Conservation (phyloP, 192 early-diverging fungal species). For the Obelidium mucronatum region DNA sequence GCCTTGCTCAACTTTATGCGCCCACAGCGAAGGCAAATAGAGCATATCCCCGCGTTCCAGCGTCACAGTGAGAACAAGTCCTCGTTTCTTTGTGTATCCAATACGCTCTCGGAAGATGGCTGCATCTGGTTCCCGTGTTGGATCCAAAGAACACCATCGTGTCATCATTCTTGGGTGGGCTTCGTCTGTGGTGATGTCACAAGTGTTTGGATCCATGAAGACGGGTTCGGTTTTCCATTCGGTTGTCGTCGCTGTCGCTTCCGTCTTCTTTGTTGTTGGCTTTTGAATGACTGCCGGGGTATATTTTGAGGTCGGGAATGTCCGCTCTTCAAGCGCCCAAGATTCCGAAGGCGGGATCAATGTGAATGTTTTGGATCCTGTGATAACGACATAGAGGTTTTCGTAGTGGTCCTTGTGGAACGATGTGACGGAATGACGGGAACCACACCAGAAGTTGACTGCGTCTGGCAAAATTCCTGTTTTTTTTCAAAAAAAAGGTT, state of each 20-base stretch:
- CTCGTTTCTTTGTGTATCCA: neutral
- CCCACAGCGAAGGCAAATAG: conserved; percentile 59
- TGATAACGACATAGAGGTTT: conserved; percentile 58
- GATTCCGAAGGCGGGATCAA: conserved; percentile 51
- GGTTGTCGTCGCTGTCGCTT: no score
- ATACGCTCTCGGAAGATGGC: neutral
- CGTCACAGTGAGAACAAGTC: conserved; percentile 21
- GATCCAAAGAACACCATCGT: conserved; percentile 21
- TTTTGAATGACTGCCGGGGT: conserved; percentile 13
- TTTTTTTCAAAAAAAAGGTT: neutral
- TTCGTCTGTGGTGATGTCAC: conserved; percentile 17
- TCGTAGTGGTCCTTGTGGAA: conserved; percentile 67
- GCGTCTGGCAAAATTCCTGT: conserved; percentile 48
- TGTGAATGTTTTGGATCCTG: conserved; percentile 55
- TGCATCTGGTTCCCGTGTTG: conserved; percentile 22
- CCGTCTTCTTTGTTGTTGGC: no score
- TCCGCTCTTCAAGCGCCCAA: conserved; percentile 36
- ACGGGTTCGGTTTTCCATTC: neutral
- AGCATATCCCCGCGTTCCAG: conserved; percentile 47
- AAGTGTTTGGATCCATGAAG: conserved; percentile 14
- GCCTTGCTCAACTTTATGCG: conserved; percentile 54
- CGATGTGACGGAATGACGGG: conserved; percentile 39
- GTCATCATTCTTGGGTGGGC: conserved; percentile 33
- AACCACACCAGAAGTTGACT: conserved; percentile 63
- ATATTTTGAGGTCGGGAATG: conserved; percentile 42